Evolutionary conservation across 305 asterid species (phyloP).

Genomic region (Solanum hybrid): DNA sequence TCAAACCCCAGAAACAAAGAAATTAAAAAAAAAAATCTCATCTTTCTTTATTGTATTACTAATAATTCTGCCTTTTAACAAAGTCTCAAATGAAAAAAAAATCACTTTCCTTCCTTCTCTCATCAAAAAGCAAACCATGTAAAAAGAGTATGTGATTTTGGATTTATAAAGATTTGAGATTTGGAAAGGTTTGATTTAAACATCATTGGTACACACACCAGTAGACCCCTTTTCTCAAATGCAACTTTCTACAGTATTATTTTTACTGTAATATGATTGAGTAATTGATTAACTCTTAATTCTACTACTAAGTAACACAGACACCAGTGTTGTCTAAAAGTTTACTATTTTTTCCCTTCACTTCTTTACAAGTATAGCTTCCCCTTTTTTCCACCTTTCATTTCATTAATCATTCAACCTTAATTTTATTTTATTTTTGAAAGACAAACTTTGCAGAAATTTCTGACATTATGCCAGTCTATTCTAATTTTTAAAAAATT

Average conservation of each 20-base stretch:
- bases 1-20: conserved; percentile 29
- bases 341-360: background rate
- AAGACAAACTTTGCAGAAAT: conserved; percentile 8
- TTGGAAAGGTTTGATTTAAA: conserved; percentile 2
- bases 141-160: conserved; percentile 34
- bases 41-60: conserved; percentile 26
- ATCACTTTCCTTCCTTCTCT: conserved; percentile 27
- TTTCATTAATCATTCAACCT: conserved; percentile 16
- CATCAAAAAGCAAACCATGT: conserved; percentile 42
- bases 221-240: conserved; percentile 23
- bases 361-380: background rate
- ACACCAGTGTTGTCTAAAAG: background rate
- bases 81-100: conserved; percentile 4
- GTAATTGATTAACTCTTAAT: conserved; percentile 45
- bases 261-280: conserved; percentile 63
- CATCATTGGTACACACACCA: background rate
- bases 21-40: conserved; percentile 16
- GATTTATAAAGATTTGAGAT: conserved; percentile 4
- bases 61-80: conserved; percentile 19
- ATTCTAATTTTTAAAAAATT: background rate
- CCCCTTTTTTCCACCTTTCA: background rate
- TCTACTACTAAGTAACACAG: background rate
- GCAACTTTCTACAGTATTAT: conserved; percentile 17
- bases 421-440: background rate
- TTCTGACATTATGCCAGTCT: conserved; percentile 5